Evolutionary conservation across 805 yeast species (phyloP), one percentile per base, ranked within the genome.

Genomic region (Metschnikowia lunata): DNA sequence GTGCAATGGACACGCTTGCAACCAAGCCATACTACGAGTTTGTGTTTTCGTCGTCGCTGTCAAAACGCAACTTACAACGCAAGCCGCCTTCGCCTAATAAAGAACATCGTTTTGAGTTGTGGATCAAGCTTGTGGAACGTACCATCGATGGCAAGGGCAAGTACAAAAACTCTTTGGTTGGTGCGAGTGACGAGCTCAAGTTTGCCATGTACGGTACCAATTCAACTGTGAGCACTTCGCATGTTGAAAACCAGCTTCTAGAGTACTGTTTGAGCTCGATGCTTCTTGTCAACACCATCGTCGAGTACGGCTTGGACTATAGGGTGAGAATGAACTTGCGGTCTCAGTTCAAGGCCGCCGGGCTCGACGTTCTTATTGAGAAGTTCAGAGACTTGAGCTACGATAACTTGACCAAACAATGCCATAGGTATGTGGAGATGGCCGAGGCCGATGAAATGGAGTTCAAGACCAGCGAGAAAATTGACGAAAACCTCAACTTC

Each of bases 61-160:
- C 55, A 66, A 59, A 57, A 46, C 61, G 56, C 42, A 59, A 58
- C 32, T 51, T 65, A 36, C 66, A 64, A 27, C 56, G 73, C 40
- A 69, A 61, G 45, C 65, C 69, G 3, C 74, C 71, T 1, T 54
- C 57, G 1, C 64, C 62, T 7, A 62, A 66, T 26, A 45, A 65
- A 12, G 67, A 71, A 49, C 77, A 69, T 51, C 63, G 84, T 34
- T 80, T 84, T 53, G 85, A 82, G 48, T 74, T 83, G 31, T 88
- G 96, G 96, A 58, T 88, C 36, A 64, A 69, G 39, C 67, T 80
- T 10, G 82, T 88, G 3, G 83, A 76, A 40, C 77, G 75, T 39
- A 83, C 90, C 0, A 56, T 88, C 36, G 88, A 82, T 45, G 97
- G 97, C 2, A 76, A 90, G 54, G 98, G 98, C 7, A 84, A 81